Conservation (phyloP, 2,329 filamentous ascomycete genomes). For the Cryphonectria carpinicola region DNA sequence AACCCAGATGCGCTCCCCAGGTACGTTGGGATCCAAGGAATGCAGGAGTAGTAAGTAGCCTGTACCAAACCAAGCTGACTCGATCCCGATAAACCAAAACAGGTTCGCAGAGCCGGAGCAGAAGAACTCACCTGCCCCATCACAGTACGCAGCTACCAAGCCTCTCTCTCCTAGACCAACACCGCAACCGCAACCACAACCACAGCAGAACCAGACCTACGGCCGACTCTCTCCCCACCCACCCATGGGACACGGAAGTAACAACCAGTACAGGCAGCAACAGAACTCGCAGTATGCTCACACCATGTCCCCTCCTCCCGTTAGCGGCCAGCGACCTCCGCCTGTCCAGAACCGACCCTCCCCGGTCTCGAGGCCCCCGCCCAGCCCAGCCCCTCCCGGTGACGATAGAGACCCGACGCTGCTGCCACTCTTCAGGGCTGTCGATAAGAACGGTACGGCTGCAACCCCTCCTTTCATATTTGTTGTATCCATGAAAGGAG, state of each 20-base stretch:
- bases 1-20: conserved; percentile 95
- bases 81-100: conserved; percentile 17
- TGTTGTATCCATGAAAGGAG: neutral
- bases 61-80: conserved; percentile 17
- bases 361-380: conserved; percentile 64
- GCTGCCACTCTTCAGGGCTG: conserved; percentile 83
- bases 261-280: conserved; percentile 32
- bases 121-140: conserved; percentile 33
- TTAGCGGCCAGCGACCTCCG: conserved; percentile 46
- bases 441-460: conserved; percentile 77
- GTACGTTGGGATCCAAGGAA: conserved; percentile 52
- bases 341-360: conserved; percentile 55
- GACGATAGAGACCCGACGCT: conserved; percentile 70
- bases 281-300: conserved; percentile 35
- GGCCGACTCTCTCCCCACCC: conserved; percentile 22
- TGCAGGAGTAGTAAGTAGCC: neutral
- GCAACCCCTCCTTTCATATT: neutral
- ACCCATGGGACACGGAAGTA: conserved; percentile 19
- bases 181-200: neutral
- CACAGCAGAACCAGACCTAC: conserved; percentile 29
- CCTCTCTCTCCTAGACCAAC: conserved; percentile 48
- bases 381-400: conserved; percentile 59
- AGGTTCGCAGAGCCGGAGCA: conserved; percentile 58
- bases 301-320: conserved; percentile 56
- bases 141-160: conserved; percentile 52